Conservation (phyloP, 2,329 filamentous ascomycete species). For the Paracoccidioides brasiliensis region DNA sequence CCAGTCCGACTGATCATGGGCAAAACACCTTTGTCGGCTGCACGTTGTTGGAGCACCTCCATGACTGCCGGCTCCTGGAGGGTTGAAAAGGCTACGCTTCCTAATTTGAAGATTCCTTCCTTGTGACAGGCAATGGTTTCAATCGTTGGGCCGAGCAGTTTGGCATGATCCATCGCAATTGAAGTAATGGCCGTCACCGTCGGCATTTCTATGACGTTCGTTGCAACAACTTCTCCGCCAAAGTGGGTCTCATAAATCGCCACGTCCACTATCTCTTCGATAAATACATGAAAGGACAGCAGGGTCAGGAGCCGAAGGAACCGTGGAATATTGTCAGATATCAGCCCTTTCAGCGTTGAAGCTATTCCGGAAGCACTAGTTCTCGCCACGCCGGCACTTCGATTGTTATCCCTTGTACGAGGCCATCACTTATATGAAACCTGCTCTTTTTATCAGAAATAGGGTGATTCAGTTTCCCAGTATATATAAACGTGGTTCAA, state of each 20-base stretch:
- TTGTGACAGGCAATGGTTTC: slow-evolving; percentile 62
- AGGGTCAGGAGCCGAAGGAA: slow-evolving; percentile 41
- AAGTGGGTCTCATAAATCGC: slow-evolving; percentile 54
- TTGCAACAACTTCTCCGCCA: slow-evolving; percentile 56
- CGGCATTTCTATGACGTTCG: slow-evolving; percentile 48
- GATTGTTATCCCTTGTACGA: no score
- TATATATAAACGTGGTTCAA: no score
- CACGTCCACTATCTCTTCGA: slow-evolving; percentile 47
- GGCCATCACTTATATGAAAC: no score
- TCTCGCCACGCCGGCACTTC: no score
- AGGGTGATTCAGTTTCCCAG: no score
- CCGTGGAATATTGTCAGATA: slow-evolving; percentile 24
- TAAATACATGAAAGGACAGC: slow-evolving; percentile 49
- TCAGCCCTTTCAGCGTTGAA: no score
- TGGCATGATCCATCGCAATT: slow-evolving; percentile 56
- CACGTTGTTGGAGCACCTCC: slow-evolving; percentile 39
- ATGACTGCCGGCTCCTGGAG: slow-evolving; percentile 37
- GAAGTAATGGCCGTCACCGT: slow-evolving; percentile 47
- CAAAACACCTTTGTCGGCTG: slow-evolving; percentile 38
- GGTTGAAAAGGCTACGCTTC: slow-evolving; percentile 44
- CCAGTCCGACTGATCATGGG: slow-evolving; percentile 35
- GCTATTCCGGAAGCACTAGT: no score
- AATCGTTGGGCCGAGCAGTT: slow-evolving; percentile 47
- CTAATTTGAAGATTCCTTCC: slow-evolving; percentile 54
- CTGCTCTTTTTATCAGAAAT: no score